These are phyloP conservation scores for Cladosporium sp. DNA, from an alignment of 2,329 filamentous ascomycete species.

Conservation along the genomic window DNA sequence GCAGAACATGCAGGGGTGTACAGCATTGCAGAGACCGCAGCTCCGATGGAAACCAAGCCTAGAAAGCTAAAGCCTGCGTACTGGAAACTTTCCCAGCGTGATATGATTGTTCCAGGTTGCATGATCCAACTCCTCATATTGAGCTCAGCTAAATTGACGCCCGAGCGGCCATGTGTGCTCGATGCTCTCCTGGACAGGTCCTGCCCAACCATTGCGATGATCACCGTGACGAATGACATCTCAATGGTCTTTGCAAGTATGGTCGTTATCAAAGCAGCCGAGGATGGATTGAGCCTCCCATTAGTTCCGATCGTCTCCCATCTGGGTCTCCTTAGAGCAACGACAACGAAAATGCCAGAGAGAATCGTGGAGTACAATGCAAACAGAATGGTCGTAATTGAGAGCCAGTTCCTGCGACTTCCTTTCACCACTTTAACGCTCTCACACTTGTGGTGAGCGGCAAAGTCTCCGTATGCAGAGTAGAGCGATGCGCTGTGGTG, in stretches of 20 bases:
- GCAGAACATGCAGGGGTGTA: constrained; percentile 78
- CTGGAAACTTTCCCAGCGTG: constrained; percentile 64
- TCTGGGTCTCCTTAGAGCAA: constrained; percentile 62
- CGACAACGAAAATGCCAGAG: constrained; percentile 65
- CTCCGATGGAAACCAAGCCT: constrained; percentile 63
- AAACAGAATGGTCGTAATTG: constrained; percentile 41
- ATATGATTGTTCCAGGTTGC: constrained; percentile 64
- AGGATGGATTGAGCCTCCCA: constrained; percentile 58
- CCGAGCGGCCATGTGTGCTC: constrained; percentile 50
- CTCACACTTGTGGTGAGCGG: constrained; percentile 9
- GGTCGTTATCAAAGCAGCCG: constrained; percentile 67
- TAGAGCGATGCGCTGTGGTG: constrained; percentile 2
- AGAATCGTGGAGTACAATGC: constrained; percentile 65
- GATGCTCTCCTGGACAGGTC: constrained; percentile 70
- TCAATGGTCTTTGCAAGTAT: constrained; percentile 76
- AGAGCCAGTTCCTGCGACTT: constrained; percentile 47
- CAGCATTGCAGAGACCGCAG: constrained; percentile 66
- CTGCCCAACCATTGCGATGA: constrained; percentile 74
- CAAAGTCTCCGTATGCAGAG: constrained; percentile 15
- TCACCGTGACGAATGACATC: constrained; percentile 73
- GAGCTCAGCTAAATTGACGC: constrained; percentile 74
- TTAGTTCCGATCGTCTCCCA: constrained; percentile 59
- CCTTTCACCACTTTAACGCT: constrained; percentile 6
- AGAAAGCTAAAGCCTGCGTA: constrained; percentile 65
- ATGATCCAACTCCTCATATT: constrained; percentile 71